These are phyloP conservation scores for Aspergillus udagawae DNA, from an alignment of 2,329 filamentous ascomycete genomes.

Conservation along the genomic window DNA sequence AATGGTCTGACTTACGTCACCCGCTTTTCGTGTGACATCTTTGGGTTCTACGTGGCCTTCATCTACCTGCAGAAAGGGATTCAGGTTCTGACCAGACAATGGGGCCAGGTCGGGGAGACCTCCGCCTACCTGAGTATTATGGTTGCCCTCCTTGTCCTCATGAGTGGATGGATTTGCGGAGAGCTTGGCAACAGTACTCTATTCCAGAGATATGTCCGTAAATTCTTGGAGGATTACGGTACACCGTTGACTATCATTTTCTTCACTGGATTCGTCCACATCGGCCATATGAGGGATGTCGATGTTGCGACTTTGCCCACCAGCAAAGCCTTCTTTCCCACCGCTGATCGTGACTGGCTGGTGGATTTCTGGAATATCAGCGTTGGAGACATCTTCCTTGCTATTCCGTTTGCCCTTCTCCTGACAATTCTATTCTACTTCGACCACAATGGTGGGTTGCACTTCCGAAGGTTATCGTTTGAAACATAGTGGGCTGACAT, in stretches of 20 bases:
- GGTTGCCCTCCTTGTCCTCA: conserved; percentile 72
- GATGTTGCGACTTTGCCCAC: conserved; percentile 69
- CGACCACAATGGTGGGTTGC: conserved; percentile 70
- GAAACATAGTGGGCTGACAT: neutral
- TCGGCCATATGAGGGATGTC: conserved; percentile 74
- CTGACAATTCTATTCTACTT: conserved; percentile 86
- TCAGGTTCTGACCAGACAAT: conserved; percentile 76
- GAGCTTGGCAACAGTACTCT: conserved; percentile 66
- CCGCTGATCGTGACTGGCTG: conserved; percentile 68
- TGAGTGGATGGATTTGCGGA: conserved; percentile 69
- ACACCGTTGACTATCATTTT: conserved; percentile 79
- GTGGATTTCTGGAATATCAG: conserved; percentile 76
- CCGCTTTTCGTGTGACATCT: conserved; percentile 87
- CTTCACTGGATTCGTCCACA: conserved; percentile 84
- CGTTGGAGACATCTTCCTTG: conserved; percentile 71
- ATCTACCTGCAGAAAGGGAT: conserved; percentile 91
- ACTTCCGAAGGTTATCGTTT: neutral
- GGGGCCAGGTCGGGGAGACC: conserved; percentile 53
- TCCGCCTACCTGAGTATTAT: conserved; percentile 74
- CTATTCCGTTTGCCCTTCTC: conserved; percentile 79
- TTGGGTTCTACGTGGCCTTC: conserved; percentile 88
- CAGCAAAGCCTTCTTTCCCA: conserved; percentile 73
- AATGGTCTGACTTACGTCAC: conserved; percentile 88
- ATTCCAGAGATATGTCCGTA: conserved; percentile 69
- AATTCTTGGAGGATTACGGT: conserved; percentile 86